Conservation (phyloP, 2,329 filamentous ascomycete species). For the Colletotrichum spinosum region DNA sequence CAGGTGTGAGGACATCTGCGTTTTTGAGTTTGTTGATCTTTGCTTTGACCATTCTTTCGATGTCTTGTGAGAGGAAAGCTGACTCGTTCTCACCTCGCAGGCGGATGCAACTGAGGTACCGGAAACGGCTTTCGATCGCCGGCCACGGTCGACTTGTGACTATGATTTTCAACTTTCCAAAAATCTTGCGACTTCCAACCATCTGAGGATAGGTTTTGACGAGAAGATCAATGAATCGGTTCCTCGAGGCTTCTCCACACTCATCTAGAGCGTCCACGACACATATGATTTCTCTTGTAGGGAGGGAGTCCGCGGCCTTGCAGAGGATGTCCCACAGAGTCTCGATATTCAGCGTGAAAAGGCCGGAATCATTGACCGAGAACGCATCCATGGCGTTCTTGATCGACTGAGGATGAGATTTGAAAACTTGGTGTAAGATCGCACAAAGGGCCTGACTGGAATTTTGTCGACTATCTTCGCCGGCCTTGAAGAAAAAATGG, state of each 20-base stretch:
- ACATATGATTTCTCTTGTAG: background rate
- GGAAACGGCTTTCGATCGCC: background rate
- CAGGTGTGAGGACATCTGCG: background rate
- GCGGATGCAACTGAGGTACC: background rate
- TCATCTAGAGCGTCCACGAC: conserved; percentile 34
- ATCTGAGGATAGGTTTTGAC: conserved; percentile 6
- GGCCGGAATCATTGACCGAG: background rate
- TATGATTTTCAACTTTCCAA: conserved; percentile 3
- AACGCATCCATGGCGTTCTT: background rate
- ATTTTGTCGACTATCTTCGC: conserved; percentile 2
- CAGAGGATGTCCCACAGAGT: background rate
- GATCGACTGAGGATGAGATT: background rate
- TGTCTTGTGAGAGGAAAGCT: conserved; percentile 10
- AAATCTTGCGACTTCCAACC: background rate
- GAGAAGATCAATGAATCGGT: background rate
- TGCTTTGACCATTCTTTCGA: background rate
- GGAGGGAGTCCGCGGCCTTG: background rate
- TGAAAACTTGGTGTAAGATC: conserved; percentile 15
- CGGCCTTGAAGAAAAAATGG: conserved; percentile 35
- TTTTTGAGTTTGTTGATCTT: background rate
- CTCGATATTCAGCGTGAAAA: conserved; percentile 9
- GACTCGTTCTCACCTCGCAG: conserved; percentile 28
- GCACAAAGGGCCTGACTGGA: conserved; percentile 15
- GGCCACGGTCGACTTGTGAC: conserved; percentile 30
- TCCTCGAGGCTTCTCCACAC: conserved; percentile 9